These are phyloP conservation scores for Phytophthora ohioensis DNA, from an alignment of 352 stramenopile species.

Conservation along the genomic window DNA sequence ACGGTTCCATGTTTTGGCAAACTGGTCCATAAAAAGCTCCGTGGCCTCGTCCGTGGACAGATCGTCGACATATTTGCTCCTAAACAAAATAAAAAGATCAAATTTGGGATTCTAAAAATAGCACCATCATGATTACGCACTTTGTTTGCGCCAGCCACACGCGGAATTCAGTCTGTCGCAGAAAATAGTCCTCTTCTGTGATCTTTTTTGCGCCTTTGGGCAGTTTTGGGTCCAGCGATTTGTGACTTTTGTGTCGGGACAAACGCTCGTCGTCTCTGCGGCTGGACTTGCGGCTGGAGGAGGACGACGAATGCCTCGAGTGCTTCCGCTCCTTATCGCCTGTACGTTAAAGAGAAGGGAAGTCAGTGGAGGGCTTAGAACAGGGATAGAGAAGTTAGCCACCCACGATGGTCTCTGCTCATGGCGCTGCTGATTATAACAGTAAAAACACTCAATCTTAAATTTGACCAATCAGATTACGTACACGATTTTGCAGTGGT, in stretches of 20 bases:
- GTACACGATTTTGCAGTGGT: too few relatives aligned
- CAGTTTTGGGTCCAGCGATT: constrained; percentile 34
- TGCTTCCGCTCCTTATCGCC: constrained; percentile 28
- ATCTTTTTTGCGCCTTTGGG: constrained; percentile 41
- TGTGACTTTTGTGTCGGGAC: constrained; percentile 30
- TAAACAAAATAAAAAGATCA: constrained; percentile 27
- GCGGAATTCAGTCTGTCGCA: constrained; percentile 72
- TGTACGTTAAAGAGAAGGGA: not conserved
- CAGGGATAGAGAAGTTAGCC: not conserved
- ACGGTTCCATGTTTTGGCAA: constrained; percentile 73
- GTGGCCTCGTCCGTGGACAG: constrained; percentile 65
- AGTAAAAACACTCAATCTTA: too few relatives aligned
- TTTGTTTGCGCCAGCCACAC: constrained; percentile 74
- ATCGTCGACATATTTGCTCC: constrained; percentile 76
- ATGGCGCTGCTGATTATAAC: not conserved
- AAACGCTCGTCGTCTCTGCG: constrained; percentile 44
- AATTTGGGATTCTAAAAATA: constrained; percentile 10
- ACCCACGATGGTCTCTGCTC: constrained; percentile 21
- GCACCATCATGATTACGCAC: constrained; percentile 23
- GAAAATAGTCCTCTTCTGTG: constrained; percentile 75
- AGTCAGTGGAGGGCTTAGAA: not conserved
- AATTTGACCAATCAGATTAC: too few relatives aligned
- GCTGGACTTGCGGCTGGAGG: constrained; percentile 32
- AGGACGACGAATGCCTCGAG: constrained; percentile 21
- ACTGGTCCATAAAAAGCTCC: constrained; percentile 63